Conservation (phyloP, 2,329 filamentous ascomycete species). For the Periconia macrospinosa region DNA sequence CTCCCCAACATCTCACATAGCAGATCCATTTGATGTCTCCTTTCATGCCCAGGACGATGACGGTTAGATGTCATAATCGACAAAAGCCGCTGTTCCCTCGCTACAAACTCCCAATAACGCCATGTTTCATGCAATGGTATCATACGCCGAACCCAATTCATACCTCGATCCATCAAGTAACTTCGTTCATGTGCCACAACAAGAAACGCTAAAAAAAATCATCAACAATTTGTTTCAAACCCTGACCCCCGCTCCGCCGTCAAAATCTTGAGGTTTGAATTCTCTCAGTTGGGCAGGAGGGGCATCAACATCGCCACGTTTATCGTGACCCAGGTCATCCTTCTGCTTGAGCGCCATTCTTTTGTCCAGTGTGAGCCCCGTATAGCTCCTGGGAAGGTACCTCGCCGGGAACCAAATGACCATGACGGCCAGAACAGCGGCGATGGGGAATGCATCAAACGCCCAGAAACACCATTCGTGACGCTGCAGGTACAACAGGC, state of each 20-base stretch:
- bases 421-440: conserved; percentile 52
- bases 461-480: conserved; percentile 59
- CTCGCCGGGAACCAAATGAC: conserved; percentile 53
- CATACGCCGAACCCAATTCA: too few relatives aligned
- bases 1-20: too few relatives aligned
- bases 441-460: conserved; percentile 55
- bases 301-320: conserved; percentile 6
- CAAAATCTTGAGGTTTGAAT: conserved; percentile 30
- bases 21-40: too few relatives aligned
- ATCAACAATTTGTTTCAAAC: background rate
- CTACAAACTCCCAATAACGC: too few relatives aligned
- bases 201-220: background rate
- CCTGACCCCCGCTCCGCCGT: background rate
- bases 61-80: too few relatives aligned
- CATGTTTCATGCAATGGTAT: too few relatives aligned
- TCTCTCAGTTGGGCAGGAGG: conserved; percentile 10
- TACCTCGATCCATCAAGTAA: too few relatives aligned
- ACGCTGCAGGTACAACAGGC: conserved; percentile 53
- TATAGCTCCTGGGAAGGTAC: conserved; percentile 37
- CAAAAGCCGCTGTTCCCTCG: too few relatives aligned
- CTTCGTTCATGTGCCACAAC: too few relatives aligned
- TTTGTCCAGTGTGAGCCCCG: conserved; percentile 31
- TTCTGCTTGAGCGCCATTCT: conserved; percentile 34
- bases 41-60: too few relatives aligned
- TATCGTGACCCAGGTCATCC: conserved; percentile 28